Evolutionary conservation across 495 filamentous ascomycete genomes (phyloP).

Genomic region (Aspergillus conjunctus): DNA sequence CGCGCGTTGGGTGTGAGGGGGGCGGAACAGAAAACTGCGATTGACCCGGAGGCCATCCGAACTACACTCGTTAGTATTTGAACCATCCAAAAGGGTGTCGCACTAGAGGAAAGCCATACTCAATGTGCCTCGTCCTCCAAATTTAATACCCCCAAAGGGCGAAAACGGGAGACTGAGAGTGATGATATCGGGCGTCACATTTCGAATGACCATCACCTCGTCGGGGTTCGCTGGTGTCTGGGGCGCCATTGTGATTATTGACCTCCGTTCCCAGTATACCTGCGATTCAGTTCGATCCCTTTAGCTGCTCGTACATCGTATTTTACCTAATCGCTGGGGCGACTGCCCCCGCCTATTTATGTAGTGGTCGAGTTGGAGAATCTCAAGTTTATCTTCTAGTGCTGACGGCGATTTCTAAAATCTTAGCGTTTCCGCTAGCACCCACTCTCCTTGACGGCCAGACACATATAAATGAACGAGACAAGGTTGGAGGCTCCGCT

Average conservation of each 20-base stretch:
- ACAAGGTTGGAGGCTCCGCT: no score
- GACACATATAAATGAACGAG: no score
- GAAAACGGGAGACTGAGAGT: slow-evolving; percentile 84
- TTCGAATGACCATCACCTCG: slow-evolving; percentile 83
- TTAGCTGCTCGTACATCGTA: no score
- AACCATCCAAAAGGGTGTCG: neutral
- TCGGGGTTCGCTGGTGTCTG: slow-evolving; percentile 65
- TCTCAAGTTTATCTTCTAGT: no score
- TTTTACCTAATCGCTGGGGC: no score
- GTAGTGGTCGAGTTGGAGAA: no score
- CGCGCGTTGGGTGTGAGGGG: slow-evolving; percentile 74
- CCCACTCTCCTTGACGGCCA: no score
- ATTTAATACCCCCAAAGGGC: slow-evolving; percentile 75
- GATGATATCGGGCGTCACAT: slow-evolving; percentile 74
- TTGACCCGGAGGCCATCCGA: slow-evolving; percentile 68
- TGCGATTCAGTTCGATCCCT: no score
- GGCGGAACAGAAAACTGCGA: slow-evolving; percentile 81
- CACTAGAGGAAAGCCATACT: slow-evolving; percentile 46
- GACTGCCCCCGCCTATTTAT: no score
- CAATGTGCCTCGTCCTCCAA: slow-evolving; percentile 86
- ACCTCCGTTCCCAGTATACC: neutral
- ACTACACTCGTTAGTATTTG: slow-evolving; percentile 40
- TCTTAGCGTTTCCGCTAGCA: no score
- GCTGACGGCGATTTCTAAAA: no score
- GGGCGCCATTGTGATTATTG: slow-evolving; percentile 33